phyloP scores from a whole-genome alignment of 441 rosid genomes.

The Biscutella auriculata region DNA sequence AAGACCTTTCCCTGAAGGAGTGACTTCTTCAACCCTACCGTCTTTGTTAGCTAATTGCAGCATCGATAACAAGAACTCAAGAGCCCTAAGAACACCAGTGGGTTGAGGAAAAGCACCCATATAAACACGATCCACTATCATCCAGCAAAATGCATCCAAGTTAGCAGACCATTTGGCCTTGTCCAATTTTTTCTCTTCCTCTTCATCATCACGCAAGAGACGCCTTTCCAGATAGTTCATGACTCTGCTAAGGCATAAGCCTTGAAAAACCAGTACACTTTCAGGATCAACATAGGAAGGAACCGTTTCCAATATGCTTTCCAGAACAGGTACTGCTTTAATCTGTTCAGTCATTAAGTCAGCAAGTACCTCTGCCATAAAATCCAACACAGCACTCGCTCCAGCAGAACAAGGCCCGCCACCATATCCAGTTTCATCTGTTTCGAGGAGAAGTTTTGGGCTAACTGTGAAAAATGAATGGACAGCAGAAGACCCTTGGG shows the following conservation, averaged over 20 bases:
- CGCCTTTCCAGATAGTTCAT: conserved; percentile 99
- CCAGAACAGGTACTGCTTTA: conserved; percentile 65
- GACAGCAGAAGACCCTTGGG: conserved; percentile 43
- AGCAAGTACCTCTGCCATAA: conserved; percentile 89
- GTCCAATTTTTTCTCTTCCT: conserved; percentile 85
- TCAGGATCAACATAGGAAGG: conserved; percentile 82
- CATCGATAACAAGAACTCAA: conserved; percentile 97
- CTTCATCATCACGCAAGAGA: conserved; percentile 98
- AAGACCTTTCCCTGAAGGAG: conserved; percentile 87
- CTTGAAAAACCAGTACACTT: conserved; percentile 76
- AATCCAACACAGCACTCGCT: conserved; percentile 87
- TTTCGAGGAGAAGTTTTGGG: conserved; percentile 63
- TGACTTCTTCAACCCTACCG: conserved; percentile 90
- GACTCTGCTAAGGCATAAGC: conserved; percentile 76
- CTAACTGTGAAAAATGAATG: conserved; percentile 44
- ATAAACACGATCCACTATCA: conserved; percentile 93
- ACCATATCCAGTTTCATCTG: conserved; percentile 85
- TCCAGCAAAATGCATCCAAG: conserved; percentile 91
- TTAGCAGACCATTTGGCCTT: conserved; percentile 90
- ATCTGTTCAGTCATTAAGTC: conserved; percentile 87
- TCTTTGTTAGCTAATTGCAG: conserved; percentile 95
- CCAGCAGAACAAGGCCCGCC: conserved; percentile 98
- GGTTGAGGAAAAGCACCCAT: conserved; percentile 98
- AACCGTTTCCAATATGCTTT: conserved; percentile 69
- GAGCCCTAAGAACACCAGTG: conserved; percentile 62